Evolutionary conservation across 768 basidiomycete species (phyloP), one percentile per base, ranked within the genome.

Genomic region (Leccinum pellstonianum): DNA sequence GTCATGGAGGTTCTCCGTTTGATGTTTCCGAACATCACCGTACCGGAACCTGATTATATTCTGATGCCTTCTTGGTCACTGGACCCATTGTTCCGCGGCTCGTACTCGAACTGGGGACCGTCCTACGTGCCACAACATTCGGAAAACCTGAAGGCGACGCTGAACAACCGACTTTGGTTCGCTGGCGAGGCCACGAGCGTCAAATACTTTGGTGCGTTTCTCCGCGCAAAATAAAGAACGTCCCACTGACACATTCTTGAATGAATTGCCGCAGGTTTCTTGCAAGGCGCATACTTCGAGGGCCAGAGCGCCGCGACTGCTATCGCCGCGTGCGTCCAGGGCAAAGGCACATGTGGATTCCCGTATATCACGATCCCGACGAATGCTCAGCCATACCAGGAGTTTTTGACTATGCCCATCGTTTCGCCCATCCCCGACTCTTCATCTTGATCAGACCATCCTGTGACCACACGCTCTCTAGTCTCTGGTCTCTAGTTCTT

Each of bases 21-120:
- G 1, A 90, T 90, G 87, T 87, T 77, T 70, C 85, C 83, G 3
- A 74, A 81, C 55, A 72, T 73, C 53, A 75, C 74, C 4, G 76
- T 89, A 11, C 86, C 86, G 6, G 78, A 80, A 4, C 86, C 88
- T 0, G 62, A 76, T 5, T 83, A 79, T 31, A 83, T 90, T 68
- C 77, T 78, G 66, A 80, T 84, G 62, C 78, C 80, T 3, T 71
- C 77, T 3, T 90, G 88, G 88, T 63, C 76, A 50, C 68, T 70
- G 12, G 78, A 88, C 65, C 79, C 81, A 3, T 72, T 81, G 35
- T 74, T 57, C 60, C 64, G 68, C 0, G 73, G 72, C 4, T 83
- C 85, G 4, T 90, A 86, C 63, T 84, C 83, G 21, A 90, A 87
- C 60, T 89, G 86, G 86, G 87, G 86, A 0, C 77, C 88, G 0